phyloP scores from a whole-genome alignment of 352 stramenopile genomes.

The Globisporangium perplexum region DNA sequence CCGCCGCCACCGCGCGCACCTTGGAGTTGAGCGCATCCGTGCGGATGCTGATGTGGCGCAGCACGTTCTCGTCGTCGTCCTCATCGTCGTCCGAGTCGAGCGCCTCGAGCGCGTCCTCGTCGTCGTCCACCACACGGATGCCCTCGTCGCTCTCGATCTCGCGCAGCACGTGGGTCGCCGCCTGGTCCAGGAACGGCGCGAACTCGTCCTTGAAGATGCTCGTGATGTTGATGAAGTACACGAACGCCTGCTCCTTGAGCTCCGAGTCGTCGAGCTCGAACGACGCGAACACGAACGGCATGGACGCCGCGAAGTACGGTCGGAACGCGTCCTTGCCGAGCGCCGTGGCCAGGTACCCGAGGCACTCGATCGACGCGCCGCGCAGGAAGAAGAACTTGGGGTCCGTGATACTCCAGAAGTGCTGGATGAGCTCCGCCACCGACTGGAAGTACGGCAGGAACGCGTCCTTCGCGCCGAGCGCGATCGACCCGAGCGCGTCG shows the following conservation, averaged over 20 bases:
- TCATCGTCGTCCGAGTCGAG: constrained; percentile 78
- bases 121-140: constrained; percentile 63
- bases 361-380: constrained; percentile 95
- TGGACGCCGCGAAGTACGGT: constrained; percentile 92
- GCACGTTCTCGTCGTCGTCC: constrained; percentile 57
- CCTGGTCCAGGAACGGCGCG: constrained; percentile 86
- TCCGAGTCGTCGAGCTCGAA: constrained; percentile 93
- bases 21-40: constrained; percentile 85
- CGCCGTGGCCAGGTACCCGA: constrained; percentile 97
- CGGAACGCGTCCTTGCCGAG: constrained; percentile 95
- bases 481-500: constrained; percentile 94
- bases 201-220: constrained; percentile 99
- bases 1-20: constrained; percentile 68
- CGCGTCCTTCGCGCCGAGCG: constrained; percentile 95
- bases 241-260: constrained; percentile 97
- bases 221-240: constrained; percentile 97
- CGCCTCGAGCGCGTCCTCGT: constrained; percentile 64
- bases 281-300: constrained; percentile 93
- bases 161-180: constrained; percentile 61
- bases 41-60: constrained; percentile 83
- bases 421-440: constrained; percentile 83
- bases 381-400: constrained; percentile 92
- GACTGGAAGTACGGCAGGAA: constrained; percentile 95
- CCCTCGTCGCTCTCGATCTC: constrained; percentile 75
- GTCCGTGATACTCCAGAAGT: constrained; percentile 90